These are phyloP conservation scores for Rhodotorula sp. DNA, from an alignment of 1,284 basidiomycete genomes.

Conservation along the genomic window DNA sequence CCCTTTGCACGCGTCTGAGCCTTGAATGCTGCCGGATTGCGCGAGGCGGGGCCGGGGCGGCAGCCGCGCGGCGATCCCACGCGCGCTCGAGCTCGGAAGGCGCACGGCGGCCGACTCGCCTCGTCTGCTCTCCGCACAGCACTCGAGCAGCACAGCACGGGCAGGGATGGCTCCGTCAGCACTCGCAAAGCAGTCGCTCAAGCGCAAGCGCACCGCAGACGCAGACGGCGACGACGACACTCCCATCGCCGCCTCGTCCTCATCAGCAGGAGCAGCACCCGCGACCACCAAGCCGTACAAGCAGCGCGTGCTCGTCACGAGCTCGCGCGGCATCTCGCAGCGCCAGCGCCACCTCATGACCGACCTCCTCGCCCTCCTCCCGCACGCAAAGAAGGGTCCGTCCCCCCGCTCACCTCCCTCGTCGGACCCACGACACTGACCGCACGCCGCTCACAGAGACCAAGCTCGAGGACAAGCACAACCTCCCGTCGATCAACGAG, in stretches of 20 bases:
- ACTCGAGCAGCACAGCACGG: background rate
- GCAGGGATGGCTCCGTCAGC: constrained; percentile 27
- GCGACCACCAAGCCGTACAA: constrained; percentile 47
- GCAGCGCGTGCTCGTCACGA: constrained; percentile 79
- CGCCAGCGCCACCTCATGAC: constrained; percentile 97
- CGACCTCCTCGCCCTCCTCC: constrained; percentile 85
- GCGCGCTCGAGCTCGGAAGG: no score
- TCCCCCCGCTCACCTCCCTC: constrained; percentile 17
- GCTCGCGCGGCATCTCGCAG: constrained; percentile 91
- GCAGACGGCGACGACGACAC: constrained; percentile 15
- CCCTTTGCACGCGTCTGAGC: no score
- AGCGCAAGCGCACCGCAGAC: constrained; percentile 34
- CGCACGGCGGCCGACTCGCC: background rate
- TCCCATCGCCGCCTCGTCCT: constrained; percentile 1
- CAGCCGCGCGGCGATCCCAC: no score
- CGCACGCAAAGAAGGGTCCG: constrained; percentile 94
- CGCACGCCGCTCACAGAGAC: constrained; percentile 63
- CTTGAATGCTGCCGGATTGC: no score
- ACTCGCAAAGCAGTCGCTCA: constrained; percentile 33
- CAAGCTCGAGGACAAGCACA: constrained; percentile 96
- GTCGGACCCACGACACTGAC: background rate
- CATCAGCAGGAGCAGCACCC: background rate
- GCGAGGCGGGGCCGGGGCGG: no score
- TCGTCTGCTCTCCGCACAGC: background rate
- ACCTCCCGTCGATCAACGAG: constrained; percentile 90